Evolutionary conservation across 805 yeast genomes (phyloP).

Genomic region (Alloascoidea africana): DNA sequence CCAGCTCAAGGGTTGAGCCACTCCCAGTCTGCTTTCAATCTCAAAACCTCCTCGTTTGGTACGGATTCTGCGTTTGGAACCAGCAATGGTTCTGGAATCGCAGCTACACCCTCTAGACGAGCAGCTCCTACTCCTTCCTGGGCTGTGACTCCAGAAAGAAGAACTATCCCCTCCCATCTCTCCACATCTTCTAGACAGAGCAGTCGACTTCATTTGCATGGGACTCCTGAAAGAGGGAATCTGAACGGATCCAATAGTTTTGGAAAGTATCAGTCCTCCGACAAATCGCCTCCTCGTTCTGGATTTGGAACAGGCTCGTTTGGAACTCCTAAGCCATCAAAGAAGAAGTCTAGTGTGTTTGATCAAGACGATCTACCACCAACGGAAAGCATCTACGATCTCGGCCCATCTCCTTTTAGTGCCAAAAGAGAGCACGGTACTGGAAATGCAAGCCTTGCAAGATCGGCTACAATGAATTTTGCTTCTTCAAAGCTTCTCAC

Average conservation of each 20-base stretch:
- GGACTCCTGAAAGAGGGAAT: conserved; percentile 2
- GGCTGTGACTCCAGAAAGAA: conserved; percentile 6
- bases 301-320: conserved; percentile 10
- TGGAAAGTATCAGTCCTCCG: conserved; percentile 4
- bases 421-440: neutral
- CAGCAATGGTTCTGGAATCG: neutral
- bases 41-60: too few relatives aligned
- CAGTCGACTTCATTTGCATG: conserved; percentile 1
- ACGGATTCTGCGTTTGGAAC: too few relatives aligned
- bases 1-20: too few relatives aligned
- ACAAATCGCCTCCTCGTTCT: neutral
- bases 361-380: conserved; percentile 12
- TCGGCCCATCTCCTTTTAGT: conserved; percentile 6
- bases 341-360: conserved; percentile 7
- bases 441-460: neutral
- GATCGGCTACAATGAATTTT: neutral
- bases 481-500: neutral
- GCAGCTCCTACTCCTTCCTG: conserved; percentile 4
- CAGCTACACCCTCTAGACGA: neutral
- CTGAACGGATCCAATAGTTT: conserved; percentile 2
- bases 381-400: conserved; percentile 10
- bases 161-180: conserved; percentile 6
- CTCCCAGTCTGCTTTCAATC: neutral
- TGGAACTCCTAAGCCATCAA: conserved; percentile 13
- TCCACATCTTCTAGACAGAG: conserved; percentile 1